phyloP scores from a whole-genome alignment of 2,329 filamentous ascomycete species.

The Gnomoniopsis sp. region DNA sequence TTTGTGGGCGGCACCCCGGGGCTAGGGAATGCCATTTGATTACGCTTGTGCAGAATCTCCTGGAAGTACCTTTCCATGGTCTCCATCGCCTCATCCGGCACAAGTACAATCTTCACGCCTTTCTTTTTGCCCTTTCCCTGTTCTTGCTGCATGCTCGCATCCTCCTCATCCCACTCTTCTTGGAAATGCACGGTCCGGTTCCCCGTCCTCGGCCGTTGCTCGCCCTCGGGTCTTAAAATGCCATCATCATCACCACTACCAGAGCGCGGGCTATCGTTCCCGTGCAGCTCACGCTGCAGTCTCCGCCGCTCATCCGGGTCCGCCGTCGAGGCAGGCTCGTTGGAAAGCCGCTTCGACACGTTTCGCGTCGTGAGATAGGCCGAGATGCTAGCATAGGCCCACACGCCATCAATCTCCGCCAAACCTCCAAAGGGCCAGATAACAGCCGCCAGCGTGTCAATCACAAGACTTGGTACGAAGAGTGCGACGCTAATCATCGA shows the following conservation, averaged over 20 bases:
- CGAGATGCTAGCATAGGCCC: constrained; percentile 3
- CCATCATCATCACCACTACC: neutral
- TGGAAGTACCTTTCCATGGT: constrained; percentile 10
- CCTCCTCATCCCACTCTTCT: neutral
- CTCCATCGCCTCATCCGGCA: constrained; percentile 8
- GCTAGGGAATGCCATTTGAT: constrained; percentile 2
- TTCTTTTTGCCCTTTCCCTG: neutral
- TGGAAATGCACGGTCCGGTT: constrained; percentile 5
- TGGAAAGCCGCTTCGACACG: constrained; percentile 1
- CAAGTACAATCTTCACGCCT: neutral
- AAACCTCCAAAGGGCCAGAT: constrained; percentile 8
- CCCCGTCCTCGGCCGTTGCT: neutral
- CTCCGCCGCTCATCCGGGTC: neutral
- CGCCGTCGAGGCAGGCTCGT: neutral
- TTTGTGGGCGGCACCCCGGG: constrained; percentile 3
- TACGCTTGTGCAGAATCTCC: constrained; percentile 10
- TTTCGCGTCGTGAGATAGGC: constrained; percentile 1
- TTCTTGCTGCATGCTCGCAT: neutral
- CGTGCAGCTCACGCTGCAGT: neutral
- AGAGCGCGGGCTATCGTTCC: neutral
- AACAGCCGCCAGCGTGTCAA: neutral
- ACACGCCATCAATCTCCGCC: constrained; percentile 10
- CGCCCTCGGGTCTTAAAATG: neutral
- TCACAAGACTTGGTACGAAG: neutral
- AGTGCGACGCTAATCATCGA: neutral